These are phyloP conservation scores for Kazachstania bromeliacearum DNA, from an alignment of 805 yeast species.

Conservation along the genomic window DNA sequence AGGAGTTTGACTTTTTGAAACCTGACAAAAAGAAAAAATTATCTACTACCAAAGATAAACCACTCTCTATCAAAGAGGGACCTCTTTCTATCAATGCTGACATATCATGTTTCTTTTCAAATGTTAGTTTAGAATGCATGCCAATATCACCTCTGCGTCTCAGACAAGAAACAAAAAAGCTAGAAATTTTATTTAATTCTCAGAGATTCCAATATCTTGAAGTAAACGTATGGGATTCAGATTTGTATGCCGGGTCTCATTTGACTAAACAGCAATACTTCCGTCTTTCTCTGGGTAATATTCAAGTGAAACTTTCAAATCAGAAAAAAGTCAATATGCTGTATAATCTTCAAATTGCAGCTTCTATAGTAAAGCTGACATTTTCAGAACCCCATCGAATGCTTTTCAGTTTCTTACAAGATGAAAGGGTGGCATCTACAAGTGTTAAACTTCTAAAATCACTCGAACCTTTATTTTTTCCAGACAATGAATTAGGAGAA, in stretches of 20 bases:
- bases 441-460: slow-evolving; percentile 12
- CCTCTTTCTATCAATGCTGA: slow-evolving; percentile 3
- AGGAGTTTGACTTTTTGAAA: background rate
- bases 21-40: background rate
- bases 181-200: slow-evolving; percentile 14
- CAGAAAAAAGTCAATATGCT: background rate
- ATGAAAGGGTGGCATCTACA: slow-evolving; percentile 17
- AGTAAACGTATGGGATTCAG: slow-evolving; percentile 18
- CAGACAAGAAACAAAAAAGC: slow-evolving; percentile 17
- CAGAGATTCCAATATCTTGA: slow-evolving; percentile 10
- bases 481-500: background rate
- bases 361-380: slow-evolving; percentile 20
- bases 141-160: slow-evolving; percentile 18
- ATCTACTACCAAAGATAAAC: background rate
- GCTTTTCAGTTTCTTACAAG: slow-evolving; percentile 19
- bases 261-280: slow-evolving; percentile 22
- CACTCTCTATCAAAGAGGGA: background rate
- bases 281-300: slow-evolving; percentile 19
- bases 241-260: slow-evolving; percentile 18
- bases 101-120: slow-evolving; percentile 10
- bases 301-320: slow-evolving; percentile 10
- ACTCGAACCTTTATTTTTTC: slow-evolving; percentile 6
- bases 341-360: slow-evolving; percentile 8
- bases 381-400: slow-evolving; percentile 24
- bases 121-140: slow-evolving; percentile 21